These are phyloP conservation scores for Calonectria pauciramosa DNA, from an alignment of 2,329 filamentous ascomycete species.

Conservation along the genomic window DNA sequence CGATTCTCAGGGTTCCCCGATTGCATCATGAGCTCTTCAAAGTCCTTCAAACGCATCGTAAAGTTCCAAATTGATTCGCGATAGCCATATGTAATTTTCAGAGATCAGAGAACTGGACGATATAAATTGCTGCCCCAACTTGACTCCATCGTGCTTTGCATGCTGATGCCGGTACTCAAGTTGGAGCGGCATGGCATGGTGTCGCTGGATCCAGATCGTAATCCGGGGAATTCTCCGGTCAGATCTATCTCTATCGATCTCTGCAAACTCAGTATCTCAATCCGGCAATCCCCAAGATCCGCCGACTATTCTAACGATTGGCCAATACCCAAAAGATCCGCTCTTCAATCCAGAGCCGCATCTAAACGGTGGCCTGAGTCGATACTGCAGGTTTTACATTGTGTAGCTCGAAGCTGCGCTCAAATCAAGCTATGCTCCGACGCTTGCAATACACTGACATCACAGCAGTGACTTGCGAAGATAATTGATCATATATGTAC, in stretches of 20 bases:
- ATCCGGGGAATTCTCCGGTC: background rate
- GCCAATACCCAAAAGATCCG: background rate
- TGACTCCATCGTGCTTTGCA: too few relatives aligned
- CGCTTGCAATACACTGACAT: background rate
- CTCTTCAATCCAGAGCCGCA: background rate
- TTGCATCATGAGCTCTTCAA: background rate
- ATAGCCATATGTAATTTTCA: background rate
- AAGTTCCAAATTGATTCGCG: background rate
- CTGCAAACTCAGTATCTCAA: background rate
- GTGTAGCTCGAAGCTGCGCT: too few relatives aligned
- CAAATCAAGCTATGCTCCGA: too few relatives aligned
- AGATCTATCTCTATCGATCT: background rate
- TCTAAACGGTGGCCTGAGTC: background rate
- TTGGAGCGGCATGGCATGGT: background rate
- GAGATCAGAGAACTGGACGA: background rate
- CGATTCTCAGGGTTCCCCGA: background rate
- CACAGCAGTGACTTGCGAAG: background rate
- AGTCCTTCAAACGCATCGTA: background rate
- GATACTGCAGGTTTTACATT: too few relatives aligned
- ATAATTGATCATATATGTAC: background rate
- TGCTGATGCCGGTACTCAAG: background rate
- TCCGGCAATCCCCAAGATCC: background rate
- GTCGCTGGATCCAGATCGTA: background rate
- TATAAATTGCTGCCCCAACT: too few relatives aligned
- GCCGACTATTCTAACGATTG: too few relatives aligned